Conservation (phyloP, 768 basidiomycete genomes). For the Russula sp. region DNA sequence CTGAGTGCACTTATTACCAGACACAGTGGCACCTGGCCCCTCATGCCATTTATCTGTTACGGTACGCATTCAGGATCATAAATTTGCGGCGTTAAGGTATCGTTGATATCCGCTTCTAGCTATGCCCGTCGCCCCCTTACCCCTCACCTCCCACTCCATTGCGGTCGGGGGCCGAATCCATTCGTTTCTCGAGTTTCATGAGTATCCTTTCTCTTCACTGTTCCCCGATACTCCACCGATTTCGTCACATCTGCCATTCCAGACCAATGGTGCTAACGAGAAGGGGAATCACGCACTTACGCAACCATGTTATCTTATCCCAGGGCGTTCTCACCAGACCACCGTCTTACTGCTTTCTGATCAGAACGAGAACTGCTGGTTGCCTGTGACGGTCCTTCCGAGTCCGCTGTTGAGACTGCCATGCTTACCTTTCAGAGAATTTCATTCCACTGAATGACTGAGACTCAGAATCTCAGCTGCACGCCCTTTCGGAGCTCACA, state of each 20-base stretch:
- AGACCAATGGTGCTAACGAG: constrained; percentile 1
- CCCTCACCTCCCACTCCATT: not conserved
- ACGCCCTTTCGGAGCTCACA: not conserved
- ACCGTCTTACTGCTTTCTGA: not conserved
- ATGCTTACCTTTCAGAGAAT: not conserved
- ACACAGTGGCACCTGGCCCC: not conserved
- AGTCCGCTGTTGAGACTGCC: not conserved
- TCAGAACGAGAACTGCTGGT: not conserved
- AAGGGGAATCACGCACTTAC: not conserved
- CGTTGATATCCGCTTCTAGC: not conserved
- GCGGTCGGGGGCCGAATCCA: not conserved
- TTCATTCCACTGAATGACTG: not conserved
- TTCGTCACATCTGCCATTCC: not conserved
- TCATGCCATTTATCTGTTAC: not conserved
- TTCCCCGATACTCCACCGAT: not conserved
- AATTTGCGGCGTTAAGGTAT: not conserved
- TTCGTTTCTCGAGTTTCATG: not conserved
- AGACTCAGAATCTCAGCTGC: not conserved
- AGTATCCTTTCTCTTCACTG: not conserved
- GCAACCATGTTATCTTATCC: not conserved
- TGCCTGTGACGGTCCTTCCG: not conserved
- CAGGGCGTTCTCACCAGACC: not conserved
- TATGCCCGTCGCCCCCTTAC: not conserved
- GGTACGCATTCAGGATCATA: not conserved
- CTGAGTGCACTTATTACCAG: not conserved